Evolutionary conservation across 2,329 filamentous ascomycete genomes (phyloP).

Genomic region (Dactylellina sp.): DNA sequence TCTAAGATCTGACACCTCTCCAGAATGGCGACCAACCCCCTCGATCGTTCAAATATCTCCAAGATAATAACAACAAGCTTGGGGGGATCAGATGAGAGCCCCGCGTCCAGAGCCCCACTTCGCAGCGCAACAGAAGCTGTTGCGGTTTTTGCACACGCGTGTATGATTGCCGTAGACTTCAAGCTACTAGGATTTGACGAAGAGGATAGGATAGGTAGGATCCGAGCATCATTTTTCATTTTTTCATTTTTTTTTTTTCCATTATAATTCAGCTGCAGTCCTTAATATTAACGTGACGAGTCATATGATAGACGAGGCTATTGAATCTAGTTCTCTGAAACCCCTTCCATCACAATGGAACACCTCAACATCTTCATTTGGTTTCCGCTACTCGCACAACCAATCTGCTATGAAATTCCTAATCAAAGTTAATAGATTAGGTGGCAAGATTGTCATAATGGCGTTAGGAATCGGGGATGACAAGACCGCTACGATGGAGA

Average conservation of each 20-base stretch:
- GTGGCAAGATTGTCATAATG: conserved; percentile 83
- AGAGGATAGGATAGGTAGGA: conserved; percentile 77
- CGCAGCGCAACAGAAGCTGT: conserved; percentile 72
- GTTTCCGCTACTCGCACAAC: conserved; percentile 86
- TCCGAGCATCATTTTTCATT: not conserved
- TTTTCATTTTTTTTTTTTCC: conserved; percentile 2
- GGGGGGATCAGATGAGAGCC: conserved; percentile 48
- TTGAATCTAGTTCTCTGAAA: conserved; percentile 53
- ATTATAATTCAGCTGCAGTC: not conserved
- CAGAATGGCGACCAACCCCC: conserved; percentile 39
- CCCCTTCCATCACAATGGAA: conserved; percentile 85
- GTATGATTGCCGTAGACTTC: conserved; percentile 83
- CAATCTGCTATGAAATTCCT: conserved; percentile 88
- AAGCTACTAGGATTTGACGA: conserved; percentile 85
- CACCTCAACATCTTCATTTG: conserved; percentile 74
- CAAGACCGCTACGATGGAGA: conserved; percentile 80
- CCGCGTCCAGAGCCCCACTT: conserved; percentile 73
- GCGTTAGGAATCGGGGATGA: conserved; percentile 84
- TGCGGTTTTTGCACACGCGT: conserved; percentile 84
- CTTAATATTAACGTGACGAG: not conserved
- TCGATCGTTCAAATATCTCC: conserved; percentile 43
- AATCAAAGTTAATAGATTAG: conserved; percentile 83
- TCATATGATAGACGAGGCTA: conserved; percentile 55
- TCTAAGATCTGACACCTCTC: not conserved
- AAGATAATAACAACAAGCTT: conserved; percentile 44